Evolutionary conservation across 2,329 filamentous ascomycete genomes (phyloP).

Genomic region (Epichloe sp.): DNA sequence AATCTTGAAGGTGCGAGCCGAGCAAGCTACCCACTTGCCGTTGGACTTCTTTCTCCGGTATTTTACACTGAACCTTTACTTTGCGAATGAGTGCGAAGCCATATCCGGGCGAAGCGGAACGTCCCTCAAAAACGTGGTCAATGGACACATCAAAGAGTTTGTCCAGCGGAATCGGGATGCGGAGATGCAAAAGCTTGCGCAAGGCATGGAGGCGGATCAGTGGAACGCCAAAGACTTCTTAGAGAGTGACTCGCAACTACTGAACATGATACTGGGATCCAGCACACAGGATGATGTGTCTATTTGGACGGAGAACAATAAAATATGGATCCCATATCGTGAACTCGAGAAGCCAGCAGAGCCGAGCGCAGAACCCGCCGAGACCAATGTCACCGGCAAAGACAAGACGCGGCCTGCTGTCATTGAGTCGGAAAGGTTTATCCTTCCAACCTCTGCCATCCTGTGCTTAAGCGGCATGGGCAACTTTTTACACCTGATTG

Average conservation of each 20-base stretch:
- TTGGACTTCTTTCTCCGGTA: slow-evolving; percentile 64
- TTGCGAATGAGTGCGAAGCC: slow-evolving; percentile 77
- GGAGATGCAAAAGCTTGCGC: slow-evolving; percentile 62
- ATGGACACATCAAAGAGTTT: slow-evolving; percentile 70
- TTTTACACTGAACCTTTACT: slow-evolving; percentile 69
- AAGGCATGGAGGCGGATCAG: slow-evolving; percentile 66
- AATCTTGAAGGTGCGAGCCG: slow-evolving; percentile 62
- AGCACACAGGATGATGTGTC: slow-evolving; percentile 62
- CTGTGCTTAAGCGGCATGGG: slow-evolving; percentile 71
- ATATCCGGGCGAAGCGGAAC: slow-evolving; percentile 69
- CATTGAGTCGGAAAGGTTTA: slow-evolving; percentile 74
- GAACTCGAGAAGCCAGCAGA: slow-evolving; percentile 22
- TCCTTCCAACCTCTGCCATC: slow-evolving; percentile 73
- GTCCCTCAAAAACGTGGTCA: slow-evolving; percentile 64
- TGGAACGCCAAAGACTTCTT: slow-evolving; percentile 70
- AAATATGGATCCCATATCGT: slow-evolving; percentile 41
- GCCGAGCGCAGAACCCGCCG: slow-evolving; percentile 20
- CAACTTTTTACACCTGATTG: slow-evolving; percentile 68
- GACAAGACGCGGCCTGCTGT: slow-evolving; percentile 57
- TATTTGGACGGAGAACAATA: slow-evolving; percentile 50
- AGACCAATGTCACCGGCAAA: slow-evolving; percentile 39
- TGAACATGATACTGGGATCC: slow-evolving; percentile 52
- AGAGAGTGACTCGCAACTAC: slow-evolving; percentile 43
- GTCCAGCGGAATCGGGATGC: slow-evolving; percentile 56
- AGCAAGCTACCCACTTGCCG: slow-evolving; percentile 56